Conservation (phyloP, 1,139 yeast species). For the Yamadazyma siamensis region DNA sequence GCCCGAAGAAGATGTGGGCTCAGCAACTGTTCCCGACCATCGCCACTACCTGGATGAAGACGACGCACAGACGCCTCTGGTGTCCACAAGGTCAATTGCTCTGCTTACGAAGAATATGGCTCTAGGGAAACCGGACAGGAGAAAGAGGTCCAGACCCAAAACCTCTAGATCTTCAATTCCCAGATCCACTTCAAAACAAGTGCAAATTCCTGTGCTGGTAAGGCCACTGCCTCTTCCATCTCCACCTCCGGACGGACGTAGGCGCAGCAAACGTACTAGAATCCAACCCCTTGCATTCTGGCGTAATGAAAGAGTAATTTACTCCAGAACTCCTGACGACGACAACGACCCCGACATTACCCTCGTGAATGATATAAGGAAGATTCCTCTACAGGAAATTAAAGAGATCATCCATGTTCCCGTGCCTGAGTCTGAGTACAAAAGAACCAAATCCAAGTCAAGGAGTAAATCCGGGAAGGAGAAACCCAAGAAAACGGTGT, state of each 20-base stretch:
- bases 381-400: constrained; percentile 55
- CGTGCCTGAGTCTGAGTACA: constrained; percentile 14
- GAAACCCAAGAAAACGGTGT: constrained; percentile 2
- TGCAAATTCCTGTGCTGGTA: constrained; percentile 8
- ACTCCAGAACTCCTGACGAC: constrained; percentile 47
- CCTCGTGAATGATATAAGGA: constrained; percentile 29
- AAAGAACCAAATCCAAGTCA: constrained; percentile 7
- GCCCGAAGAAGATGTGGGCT: constrained; percentile 2
- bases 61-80: constrained; percentile 2
- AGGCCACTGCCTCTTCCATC: constrained; percentile 40
- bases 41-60: constrained; percentile 2
- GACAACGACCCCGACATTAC: constrained; percentile 35
- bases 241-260: constrained; percentile 44
- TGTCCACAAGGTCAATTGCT: constrained; percentile 11
- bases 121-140: constrained; percentile 22
- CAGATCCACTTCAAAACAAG: constrained; percentile 4
- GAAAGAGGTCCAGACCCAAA: constrained; percentile 10
- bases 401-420: constrained; percentile 55
- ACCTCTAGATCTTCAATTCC: too few relatives aligned
- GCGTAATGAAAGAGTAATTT: constrained; percentile 77
- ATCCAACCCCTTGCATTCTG: constrained; percentile 79
- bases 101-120: constrained; percentile 43
- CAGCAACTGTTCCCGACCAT: too few relatives aligned
- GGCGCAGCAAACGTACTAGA: constrained; percentile 59
- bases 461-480: constrained; percentile 14